Conservation (phyloP, 2,329 filamentous ascomycete genomes). For the Neofusicoccum kwambonambiense region DNA sequence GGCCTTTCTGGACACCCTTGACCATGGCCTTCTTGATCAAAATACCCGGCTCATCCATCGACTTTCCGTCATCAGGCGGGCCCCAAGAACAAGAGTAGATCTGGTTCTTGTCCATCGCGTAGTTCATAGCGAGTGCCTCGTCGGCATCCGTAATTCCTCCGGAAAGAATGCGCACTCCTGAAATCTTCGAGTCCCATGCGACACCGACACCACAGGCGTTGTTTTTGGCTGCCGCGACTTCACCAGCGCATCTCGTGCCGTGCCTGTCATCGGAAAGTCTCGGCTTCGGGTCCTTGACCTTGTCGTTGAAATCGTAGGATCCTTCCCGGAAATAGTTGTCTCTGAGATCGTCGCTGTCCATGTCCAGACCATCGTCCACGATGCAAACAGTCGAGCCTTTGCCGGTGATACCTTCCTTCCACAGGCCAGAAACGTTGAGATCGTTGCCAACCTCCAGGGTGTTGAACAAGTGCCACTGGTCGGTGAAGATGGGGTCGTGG, state of each 20-base stretch:
- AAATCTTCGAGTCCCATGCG: conserved; percentile 86
- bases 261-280: conserved; percentile 82
- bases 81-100: conserved; percentile 99
- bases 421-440: conserved; percentile 92
- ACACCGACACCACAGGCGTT: conserved; percentile 94
- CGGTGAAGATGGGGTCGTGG: conserved; percentile 82
- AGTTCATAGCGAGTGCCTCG: conserved; percentile 90
- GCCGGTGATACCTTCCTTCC: conserved; percentile 87
- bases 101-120: conserved; percentile 84
- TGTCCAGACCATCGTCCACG: conserved; percentile 93
- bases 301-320: conserved; percentile 95
- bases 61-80: conserved; percentile 85
- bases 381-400: conserved; percentile 88
- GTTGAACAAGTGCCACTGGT: conserved; percentile 97
- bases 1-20: conserved; percentile 85
- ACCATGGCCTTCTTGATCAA: conserved; percentile 89
- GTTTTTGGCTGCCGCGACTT: conserved; percentile 89
- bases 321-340: conserved; percentile 91
- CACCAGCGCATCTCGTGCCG: conserved; percentile 91
- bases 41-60: conserved; percentile 91
- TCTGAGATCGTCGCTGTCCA: conserved; percentile 89
- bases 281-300: conserved; percentile 73
- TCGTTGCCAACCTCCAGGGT: conserved; percentile 78
- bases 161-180: conserved; percentile 89
- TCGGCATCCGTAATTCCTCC: conserved; percentile 89